Percentiles rank a stretch among this genome's conserved stretches.
phyloP scores from a whole-genome alignment of 306 rosid species.

The Cucurbita pepo region DNA sequence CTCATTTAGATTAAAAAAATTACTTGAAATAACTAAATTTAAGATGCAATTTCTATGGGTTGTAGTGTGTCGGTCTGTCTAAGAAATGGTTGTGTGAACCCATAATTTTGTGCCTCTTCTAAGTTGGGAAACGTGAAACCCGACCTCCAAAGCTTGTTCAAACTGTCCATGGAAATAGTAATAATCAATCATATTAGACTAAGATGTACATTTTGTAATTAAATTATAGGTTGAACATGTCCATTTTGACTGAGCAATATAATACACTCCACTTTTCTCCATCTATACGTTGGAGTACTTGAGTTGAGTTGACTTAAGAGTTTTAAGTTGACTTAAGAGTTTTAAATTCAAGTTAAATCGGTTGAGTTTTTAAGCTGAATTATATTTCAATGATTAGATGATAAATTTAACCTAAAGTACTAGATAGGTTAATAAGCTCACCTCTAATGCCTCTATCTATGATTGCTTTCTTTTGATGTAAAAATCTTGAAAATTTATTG shows the following conservation, averaged over 20 bases:
- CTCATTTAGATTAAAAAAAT: too few species aligned
- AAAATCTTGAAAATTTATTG: too few species aligned
- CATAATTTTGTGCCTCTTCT: constrained; percentile 14
- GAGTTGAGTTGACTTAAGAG: too few species aligned
- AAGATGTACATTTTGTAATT: neutral
- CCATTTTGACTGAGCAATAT: too few species aligned
- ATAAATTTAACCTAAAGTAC: too few species aligned
- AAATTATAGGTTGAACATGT: neutral
- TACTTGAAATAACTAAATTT: too few species aligned
- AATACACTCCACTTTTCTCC: neutral
- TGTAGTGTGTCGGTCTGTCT: neutral
- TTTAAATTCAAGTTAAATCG: neutral
- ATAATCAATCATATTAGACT: neutral
- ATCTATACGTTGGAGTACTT: too few species aligned
- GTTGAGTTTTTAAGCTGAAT: neutral
- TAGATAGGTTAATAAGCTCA: too few species aligned
- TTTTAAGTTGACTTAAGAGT: neutral
- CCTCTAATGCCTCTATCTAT: too few species aligned
- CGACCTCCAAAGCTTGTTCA: constrained; percentile 18
- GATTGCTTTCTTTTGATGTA: too few species aligned
- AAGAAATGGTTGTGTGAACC: constrained; percentile 15
- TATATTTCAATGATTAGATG: too few species aligned
- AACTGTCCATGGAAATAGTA: neutral
- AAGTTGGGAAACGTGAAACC: neutral
- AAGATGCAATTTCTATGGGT: too few species aligned